phyloP scores from a whole-genome alignment of 1,139 yeast species.

The Schizosaccharomyces versatilis region DNA sequence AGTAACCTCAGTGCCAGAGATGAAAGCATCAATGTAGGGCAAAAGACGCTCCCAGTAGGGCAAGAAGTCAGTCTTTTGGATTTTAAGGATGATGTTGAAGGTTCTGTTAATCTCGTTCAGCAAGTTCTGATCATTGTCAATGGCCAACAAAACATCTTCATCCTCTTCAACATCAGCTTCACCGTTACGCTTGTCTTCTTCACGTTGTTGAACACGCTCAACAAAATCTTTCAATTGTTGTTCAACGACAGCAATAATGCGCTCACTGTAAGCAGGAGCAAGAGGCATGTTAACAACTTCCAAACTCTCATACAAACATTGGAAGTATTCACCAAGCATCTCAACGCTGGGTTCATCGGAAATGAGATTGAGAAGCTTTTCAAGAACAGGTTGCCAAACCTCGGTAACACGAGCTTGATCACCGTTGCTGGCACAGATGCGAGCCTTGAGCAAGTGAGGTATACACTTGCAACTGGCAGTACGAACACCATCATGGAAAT shows the following conservation, averaged over 20 bases:
- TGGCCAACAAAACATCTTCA: conserved; percentile 44
- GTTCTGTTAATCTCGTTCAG: conserved; percentile 61
- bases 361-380: conserved; percentile 45
- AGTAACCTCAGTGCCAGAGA: conserved; percentile 41
- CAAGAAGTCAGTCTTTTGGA: conserved; percentile 35
- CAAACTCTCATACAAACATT: conserved; percentile 46
- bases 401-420: conserved; percentile 30
- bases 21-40: conserved; percentile 18
- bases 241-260: conserved; percentile 38
- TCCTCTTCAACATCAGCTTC: conserved; percentile 38
- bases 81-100: conserved; percentile 50
- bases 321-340: conserved; percentile 53
- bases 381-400: conserved; percentile 52
- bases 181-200: conserved; percentile 40
- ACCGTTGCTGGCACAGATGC: conserved; percentile 35
- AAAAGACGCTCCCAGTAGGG: conserved; percentile 34
- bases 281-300: conserved; percentile 40
- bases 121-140: conserved; percentile 56
- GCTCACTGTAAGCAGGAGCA: conserved; percentile 30
- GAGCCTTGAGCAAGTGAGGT: conserved; percentile 51
- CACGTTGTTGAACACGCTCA: conserved; percentile 51
- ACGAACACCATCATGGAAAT: conserved; percentile 84
- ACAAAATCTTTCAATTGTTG: conserved; percentile 44
- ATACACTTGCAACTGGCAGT: conserved; percentile 70
- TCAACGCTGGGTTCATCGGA: conserved; percentile 69